Conservation (phyloP, 768 basidiomycete genomes). For the Suillus occidentalis region DNA sequence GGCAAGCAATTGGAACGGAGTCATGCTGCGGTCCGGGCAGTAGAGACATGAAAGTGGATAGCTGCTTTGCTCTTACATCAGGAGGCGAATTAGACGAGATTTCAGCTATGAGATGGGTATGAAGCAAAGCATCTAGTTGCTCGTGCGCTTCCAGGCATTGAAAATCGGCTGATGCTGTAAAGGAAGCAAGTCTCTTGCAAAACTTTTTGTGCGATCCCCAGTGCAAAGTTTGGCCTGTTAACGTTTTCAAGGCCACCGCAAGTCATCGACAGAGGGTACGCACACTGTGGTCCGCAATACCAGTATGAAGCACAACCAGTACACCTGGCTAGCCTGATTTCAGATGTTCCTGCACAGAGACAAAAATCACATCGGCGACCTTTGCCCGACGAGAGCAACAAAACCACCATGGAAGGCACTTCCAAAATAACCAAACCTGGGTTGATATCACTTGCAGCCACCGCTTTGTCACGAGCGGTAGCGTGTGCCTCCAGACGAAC, state of each 20-base stretch:
- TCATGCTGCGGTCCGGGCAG: conserved; percentile 40
- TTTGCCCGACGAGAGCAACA: conserved; percentile 57
- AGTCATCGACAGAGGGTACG: conserved; percentile 23
- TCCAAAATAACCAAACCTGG: conserved; percentile 53
- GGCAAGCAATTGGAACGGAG: conserved; percentile 33
- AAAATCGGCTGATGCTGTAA: conserved; percentile 44
- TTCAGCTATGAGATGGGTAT: conserved; percentile 61
- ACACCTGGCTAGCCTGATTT: conserved; percentile 50
- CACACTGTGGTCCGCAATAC: conserved; percentile 72
- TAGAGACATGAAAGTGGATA: conserved; percentile 43
- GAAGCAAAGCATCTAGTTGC: conserved; percentile 59
- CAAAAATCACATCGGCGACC: conserved; percentile 69
- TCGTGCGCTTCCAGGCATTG: conserved; percentile 52
- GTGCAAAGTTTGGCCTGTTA: conserved; percentile 63
- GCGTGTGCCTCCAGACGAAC: conserved; percentile 44
- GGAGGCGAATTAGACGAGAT: conserved; percentile 16
- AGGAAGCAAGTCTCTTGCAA: conserved; percentile 60
- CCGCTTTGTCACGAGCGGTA: conserved; percentile 50
- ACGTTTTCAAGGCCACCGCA: conserved; percentile 11
- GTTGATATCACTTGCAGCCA: conserved; percentile 38
- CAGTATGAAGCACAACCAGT: conserved; percentile 68
- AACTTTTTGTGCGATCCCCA: conserved; percentile 69
- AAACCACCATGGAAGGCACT: conserved; percentile 43
- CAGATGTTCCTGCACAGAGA: conserved; percentile 36
- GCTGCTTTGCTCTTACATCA: conserved; percentile 23